These are phyloP conservation scores for Bipolaris gigantea DNA, from an alignment of 2,329 filamentous ascomycete species.

Conservation along the genomic window DNA sequence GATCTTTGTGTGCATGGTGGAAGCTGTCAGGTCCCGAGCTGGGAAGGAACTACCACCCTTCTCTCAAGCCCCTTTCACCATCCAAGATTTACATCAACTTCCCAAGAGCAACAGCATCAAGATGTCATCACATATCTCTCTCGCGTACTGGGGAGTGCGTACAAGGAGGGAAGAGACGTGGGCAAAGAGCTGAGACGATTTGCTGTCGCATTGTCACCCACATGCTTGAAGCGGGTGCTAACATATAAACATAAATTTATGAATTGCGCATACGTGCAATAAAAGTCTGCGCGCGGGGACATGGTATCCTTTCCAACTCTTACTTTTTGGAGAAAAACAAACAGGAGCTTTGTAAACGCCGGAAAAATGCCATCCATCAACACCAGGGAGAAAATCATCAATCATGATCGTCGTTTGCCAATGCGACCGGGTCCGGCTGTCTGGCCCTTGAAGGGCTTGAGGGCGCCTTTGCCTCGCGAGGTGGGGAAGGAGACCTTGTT, in stretches of 20 bases:
- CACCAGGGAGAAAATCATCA: conserved; percentile 17
- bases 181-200: neutral
- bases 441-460: conserved; percentile 36
- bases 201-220: neutral
- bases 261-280: conserved; percentile 12
- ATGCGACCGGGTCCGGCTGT: conserved; percentile 23
- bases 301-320: conserved; percentile 33
- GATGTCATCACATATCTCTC: too few relatives aligned
- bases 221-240: neutral
- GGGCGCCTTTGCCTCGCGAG: conserved; percentile 37
- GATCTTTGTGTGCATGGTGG: too few relatives aligned
- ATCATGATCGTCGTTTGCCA: conserved; percentile 31
- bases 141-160: too few relatives aligned
- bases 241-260: neutral
- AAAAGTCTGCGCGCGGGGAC: conserved; percentile 17
- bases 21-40: too few relatives aligned
- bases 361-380: conserved; percentile 26
- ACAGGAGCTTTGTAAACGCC: conserved; percentile 25
- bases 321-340: conserved; percentile 14
- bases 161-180: neutral
- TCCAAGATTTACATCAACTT: too few relatives aligned
- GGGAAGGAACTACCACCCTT: too few relatives aligned
- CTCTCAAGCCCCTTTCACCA: too few relatives aligned
- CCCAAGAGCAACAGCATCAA: too few relatives aligned
- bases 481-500: conserved; percentile 46